Base-by-base conservation (phyloP, 768 basidiomycete genomes). In the Rubroboletus satanas region DNA sequence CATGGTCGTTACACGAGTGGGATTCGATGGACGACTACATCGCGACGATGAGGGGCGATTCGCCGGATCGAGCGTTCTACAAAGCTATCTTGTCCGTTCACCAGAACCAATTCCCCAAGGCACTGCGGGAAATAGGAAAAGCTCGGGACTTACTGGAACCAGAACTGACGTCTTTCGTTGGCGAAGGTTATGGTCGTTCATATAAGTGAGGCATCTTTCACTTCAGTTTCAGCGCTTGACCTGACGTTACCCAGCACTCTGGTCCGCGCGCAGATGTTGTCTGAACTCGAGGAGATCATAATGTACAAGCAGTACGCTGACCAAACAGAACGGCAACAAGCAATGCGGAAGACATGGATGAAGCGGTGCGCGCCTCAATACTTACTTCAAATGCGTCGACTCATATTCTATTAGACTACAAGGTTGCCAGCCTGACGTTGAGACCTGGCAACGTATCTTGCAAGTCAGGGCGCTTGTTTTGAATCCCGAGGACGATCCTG, bases 11-110 rank as follows among this genome's bases (percentile, higher is more conserved):
- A 53, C 87, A 88, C 59, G 95, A 98, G 63, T 99, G 97, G 97
- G 94, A 98, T 62, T 81, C 87, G 4, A 99, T 99, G 97, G 97
- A 98, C 43, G 87, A 93, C 62, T 98, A 97, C 68, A 96, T 99
- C 52, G 79, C 82, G 5, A 90, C 88, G 3, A 96, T 99, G 92
- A 92, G 90, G 68, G 73, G 78, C 26, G 96, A 98, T 67, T 94
- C 95, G 4, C 84, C 94, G 0, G 97, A 99, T 71, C 82, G 93
- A 28, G 88, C 90, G 7, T 99, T 98, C 78, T 98, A 97, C 76
- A 83, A 91, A 31, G 96, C 97, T 2, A 97, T 99, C 57, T 79
- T 99, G 39, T 87, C 90, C 10, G 93, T 99, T 21, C 96, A 99
- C 67, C 90, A 97, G 66, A 96, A 95, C 61, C 94, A 98, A 70